phyloP scores from a whole-genome alignment of 768 basidiomycete species.

The Russula emetica region DNA sequence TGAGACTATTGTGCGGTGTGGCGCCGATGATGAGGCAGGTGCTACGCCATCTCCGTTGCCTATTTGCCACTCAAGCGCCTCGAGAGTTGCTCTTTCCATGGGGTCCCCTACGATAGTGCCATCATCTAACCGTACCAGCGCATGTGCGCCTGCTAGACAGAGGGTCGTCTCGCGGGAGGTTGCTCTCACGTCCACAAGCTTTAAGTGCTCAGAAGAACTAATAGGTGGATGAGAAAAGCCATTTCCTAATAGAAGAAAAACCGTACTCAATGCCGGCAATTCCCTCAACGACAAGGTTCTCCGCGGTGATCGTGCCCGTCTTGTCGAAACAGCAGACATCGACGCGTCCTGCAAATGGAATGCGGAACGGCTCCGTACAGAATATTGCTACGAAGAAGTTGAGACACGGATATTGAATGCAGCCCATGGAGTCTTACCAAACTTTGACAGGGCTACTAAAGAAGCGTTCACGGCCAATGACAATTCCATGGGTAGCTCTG shows the following conservation, averaged over 20 bases:
- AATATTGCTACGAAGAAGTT: constrained; percentile 71
- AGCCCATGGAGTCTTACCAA: constrained; percentile 48
- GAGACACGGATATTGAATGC: background rate
- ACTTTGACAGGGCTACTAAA: constrained; percentile 89
- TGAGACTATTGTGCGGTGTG: constrained; percentile 55
- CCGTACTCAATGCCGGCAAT: constrained; percentile 86
- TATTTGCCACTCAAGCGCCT: constrained; percentile 77
- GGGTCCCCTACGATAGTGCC: constrained; percentile 94
- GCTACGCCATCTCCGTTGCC: constrained; percentile 59
- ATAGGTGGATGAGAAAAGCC: constrained; percentile 6
- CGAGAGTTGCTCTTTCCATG: constrained; percentile 97
- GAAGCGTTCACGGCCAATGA: constrained; percentile 94
- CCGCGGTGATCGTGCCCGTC: constrained; percentile 97
- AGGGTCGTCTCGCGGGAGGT: constrained; percentile 73
- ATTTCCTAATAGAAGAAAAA: constrained; percentile 9
- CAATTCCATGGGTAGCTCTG: constrained; percentile 97
- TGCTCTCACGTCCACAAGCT: constrained; percentile 75
- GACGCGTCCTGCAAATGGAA: constrained; percentile 90
- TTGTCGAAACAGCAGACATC: constrained; percentile 99
- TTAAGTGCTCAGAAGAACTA: constrained; percentile 56
- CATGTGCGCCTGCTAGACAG: constrained; percentile 92
- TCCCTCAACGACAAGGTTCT: constrained; percentile 91
- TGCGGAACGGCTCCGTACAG: constrained; percentile 98
- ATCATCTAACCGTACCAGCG: constrained; percentile 90
- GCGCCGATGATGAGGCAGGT: constrained; percentile 47